These are phyloP conservation scores for Suillus lakei DNA, from an alignment of 768 basidiomycete genomes.

Conservation along the genomic window DNA sequence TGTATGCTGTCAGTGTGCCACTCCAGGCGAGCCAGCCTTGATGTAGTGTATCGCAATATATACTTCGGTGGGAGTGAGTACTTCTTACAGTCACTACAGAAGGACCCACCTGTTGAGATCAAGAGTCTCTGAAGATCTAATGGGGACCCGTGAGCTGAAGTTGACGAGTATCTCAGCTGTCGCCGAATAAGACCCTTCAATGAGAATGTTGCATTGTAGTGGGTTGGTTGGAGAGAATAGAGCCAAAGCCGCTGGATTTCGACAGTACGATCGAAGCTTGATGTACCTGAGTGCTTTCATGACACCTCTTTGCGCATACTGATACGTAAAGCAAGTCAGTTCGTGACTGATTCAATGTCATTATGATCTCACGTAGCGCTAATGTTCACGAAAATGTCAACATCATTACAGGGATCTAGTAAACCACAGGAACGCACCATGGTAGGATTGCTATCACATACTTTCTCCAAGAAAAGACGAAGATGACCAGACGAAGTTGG, in stretches of 20 bases:
- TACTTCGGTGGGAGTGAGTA: constrained; percentile 35
- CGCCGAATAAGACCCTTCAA: constrained; percentile 54
- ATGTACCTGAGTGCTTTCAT: constrained; percentile 80
- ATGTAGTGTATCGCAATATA: constrained; percentile 58
- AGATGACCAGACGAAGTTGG: constrained; percentile 55
- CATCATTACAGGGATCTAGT: background rate
- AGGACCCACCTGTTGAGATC: constrained; percentile 1
- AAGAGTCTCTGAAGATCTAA: constrained; percentile 5
- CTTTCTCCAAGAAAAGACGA: constrained; percentile 61
- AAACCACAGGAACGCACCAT: constrained; percentile 51
- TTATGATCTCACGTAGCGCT: constrained; percentile 61
- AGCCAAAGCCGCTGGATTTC: constrained; percentile 58
- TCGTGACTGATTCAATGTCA: background rate
- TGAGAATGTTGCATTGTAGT: constrained; percentile 54
- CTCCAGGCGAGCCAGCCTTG: constrained; percentile 78
- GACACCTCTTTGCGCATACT: constrained; percentile 76
- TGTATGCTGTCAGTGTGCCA: constrained; percentile 48
- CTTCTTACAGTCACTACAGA: background rate
- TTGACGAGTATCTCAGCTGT: constrained; percentile 59
- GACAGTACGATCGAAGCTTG: constrained; percentile 78
- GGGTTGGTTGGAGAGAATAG: constrained; percentile 71
- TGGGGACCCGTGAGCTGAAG: constrained; percentile 52
- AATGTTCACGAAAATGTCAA: constrained; percentile 12
- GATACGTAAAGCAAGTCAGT: constrained; percentile 4
- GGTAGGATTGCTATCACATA: constrained; percentile 65